Evolutionary conservation across 352 stramenopile genomes (phyloP), one percentile per base, ranked within the genome.

Genomic region (Globisporangium recalcitrans): DNA sequence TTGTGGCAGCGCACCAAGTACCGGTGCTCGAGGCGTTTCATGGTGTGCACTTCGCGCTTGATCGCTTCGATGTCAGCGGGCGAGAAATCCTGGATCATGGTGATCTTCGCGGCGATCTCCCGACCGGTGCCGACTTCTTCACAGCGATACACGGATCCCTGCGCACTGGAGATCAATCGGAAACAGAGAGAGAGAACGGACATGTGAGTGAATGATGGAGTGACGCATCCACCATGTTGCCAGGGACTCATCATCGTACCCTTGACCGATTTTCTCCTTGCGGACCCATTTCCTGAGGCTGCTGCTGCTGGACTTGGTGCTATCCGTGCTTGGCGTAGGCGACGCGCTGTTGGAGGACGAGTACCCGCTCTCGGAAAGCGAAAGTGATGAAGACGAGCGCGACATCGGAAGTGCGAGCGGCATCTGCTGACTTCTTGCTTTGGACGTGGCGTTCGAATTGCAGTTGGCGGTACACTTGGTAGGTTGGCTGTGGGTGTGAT

Each of bases 261-360:
- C 83, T 58, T 93, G 83, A 1, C 83, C 83, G 60, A 91, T 88
- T 62, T 91, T 90, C 58, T 93, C 83, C 67, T 89, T 93, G 52
- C 82, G 80, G 8, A 80, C 57, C 71, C 74, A 90, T 44, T 44
- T 53, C 21, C 74, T 72, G 29, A 65, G 69, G 36, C 65, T 58
- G 34, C 71, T 75, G 40, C 60, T 68, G 40, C 63, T 52, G 22
- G 16, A 22, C 36, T 9, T 27, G 1, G 1, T 46, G 34, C 51
- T 65, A 31, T 19, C 29, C 13, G 36, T 70, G 10, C 61, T 69
- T 9, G 59, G 52, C 4, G 58, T 67, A 13, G 70, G 67, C 4
- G 70, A 75, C 8, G 29, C 64, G n/a, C 34, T 63, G 46, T 36
- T 63, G 19, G 51, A 62, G 4, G 69, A 78, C 42, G 55, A 52